Evolutionary conservation across 805 yeast genomes (phyloP).

Genomic region (Jamesozyma jinghongensis): DNA sequence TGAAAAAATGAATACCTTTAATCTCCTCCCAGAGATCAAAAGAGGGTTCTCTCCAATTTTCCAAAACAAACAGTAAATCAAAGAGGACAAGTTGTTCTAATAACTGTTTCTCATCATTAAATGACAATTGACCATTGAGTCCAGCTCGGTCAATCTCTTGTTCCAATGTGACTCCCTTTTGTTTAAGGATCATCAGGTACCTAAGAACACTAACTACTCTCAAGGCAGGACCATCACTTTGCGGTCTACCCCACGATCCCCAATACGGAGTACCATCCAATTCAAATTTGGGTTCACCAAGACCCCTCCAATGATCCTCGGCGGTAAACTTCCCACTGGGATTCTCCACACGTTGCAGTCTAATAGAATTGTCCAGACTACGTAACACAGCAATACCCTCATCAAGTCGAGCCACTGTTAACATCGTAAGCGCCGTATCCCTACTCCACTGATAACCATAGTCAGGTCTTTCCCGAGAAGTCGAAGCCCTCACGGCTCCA

Average conservation of each 20-base stretch:
- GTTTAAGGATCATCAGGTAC: slow-evolving; percentile 39
- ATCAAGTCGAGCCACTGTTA: no score
- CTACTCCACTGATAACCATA: slow-evolving; percentile 88
- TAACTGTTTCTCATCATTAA: slow-evolving; percentile 30
- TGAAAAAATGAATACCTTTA: slow-evolving; percentile 67
- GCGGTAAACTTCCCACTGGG: slow-evolving; percentile 49
- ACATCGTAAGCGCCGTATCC: slow-evolving; percentile 76
- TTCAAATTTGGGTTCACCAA: slow-evolving; percentile 87
- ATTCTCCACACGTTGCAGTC: slow-evolving; percentile 58
- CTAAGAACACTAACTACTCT: slow-evolving; percentile 56
- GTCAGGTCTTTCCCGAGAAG: slow-evolving; percentile 61
- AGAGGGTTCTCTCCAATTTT: slow-evolving; percentile 55
- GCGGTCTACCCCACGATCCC: slow-evolving; percentile 88
- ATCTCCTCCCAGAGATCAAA: slow-evolving; percentile 95
- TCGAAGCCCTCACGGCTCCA: slow-evolving; percentile 82
- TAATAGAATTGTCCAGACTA: no score
- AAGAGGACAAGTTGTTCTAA: slow-evolving; percentile 49
- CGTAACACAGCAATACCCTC: no score
- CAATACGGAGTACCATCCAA: slow-evolving; percentile 55
- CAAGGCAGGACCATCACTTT: slow-evolving; percentile 88
- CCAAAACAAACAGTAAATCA: slow-evolving; percentile 56
- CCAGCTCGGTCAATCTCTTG: slow-evolving; percentile 21
- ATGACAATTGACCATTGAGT: slow-evolving; percentile 2
- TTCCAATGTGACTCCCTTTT: slow-evolving; percentile 20
- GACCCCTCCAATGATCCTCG: slow-evolving; percentile 38